Conservation (phyloP, 2,329 filamentous ascomycete species). For the Tolypocladium amazonense region DNA sequence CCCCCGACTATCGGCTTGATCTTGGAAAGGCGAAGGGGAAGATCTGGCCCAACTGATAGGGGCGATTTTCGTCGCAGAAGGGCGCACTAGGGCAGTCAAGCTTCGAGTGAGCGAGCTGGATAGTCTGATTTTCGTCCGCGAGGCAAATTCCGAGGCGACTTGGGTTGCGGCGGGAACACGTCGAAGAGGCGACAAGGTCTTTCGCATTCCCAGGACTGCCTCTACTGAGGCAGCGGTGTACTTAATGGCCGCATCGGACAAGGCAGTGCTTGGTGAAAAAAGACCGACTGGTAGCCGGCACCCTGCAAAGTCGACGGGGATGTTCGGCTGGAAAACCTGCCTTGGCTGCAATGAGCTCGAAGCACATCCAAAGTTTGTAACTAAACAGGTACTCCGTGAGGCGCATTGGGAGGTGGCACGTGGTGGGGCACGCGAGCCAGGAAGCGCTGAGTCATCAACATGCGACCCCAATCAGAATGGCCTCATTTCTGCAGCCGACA, state of each 20-base stretch:
- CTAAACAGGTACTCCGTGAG: background rate
- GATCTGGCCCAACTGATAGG: slow-evolving; percentile 2
- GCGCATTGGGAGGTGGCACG: background rate
- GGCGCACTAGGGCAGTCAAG: slow-evolving; percentile 8
- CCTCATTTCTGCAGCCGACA: slow-evolving; percentile 24
- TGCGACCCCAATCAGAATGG: slow-evolving; percentile 23
- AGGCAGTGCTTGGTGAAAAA: background rate
- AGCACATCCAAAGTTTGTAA: background rate
- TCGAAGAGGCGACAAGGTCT: slow-evolving; percentile 10
- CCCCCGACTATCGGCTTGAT: background rate
- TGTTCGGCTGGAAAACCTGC: background rate
- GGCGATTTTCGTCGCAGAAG: slow-evolving; percentile 2
- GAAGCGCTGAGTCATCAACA: slow-evolving; percentile 23
- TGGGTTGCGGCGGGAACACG: slow-evolving; percentile 7
- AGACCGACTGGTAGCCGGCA: background rate
- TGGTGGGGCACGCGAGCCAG: slow-evolving; percentile 1
- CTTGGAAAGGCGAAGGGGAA: slow-evolving; percentile 2
- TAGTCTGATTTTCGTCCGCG: background rate
- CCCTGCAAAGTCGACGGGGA: background rate
- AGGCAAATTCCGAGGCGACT: slow-evolving; percentile 3
- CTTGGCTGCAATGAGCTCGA: background rate
- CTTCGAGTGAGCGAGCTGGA: slow-evolving; percentile 1
- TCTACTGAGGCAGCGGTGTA: slow-evolving; percentile 7
- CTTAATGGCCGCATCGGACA: slow-evolving; percentile 13
- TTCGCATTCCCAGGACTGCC: slow-evolving; percentile 18